Conservation (phyloP, 345 rosid genomes). For the Euclidium syriacum region DNA sequence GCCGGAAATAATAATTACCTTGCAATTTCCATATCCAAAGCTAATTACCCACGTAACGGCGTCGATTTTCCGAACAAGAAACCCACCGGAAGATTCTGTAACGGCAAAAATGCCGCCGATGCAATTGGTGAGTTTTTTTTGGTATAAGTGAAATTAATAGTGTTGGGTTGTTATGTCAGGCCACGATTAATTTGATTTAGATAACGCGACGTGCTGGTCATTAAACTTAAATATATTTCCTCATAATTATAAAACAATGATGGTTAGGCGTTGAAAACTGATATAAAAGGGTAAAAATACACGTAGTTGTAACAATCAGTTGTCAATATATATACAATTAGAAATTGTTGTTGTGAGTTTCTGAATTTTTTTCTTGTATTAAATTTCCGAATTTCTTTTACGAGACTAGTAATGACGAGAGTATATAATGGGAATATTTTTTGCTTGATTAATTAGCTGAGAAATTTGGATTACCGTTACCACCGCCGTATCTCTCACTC, state of each 20-base stretch:
- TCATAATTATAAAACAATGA: too few relatives aligned
- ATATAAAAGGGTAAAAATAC: too few relatives aligned
- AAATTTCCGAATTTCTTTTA: too few relatives aligned
- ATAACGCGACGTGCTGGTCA: slow-evolving; percentile 14
- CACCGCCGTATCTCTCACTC: slow-evolving; percentile 56
- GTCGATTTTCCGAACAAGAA: slow-evolving; percentile 42
- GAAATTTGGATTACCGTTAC: slow-evolving; percentile 50
- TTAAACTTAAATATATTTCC: background rate
- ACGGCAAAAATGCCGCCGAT: slow-evolving; percentile 56
- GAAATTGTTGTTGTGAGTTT: too few relatives aligned
- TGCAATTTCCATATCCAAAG: slow-evolving; percentile 33
- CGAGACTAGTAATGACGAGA: too few relatives aligned
- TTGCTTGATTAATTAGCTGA: slow-evolving; percentile 36
- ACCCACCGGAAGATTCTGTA: slow-evolving; percentile 55
- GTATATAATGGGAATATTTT: too few relatives aligned
- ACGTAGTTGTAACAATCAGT: too few relatives aligned
- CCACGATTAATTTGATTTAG: slow-evolving; percentile 9
- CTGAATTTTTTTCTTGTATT: too few relatives aligned
- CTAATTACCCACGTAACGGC: slow-evolving; percentile 48
- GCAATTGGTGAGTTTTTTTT: slow-evolving; percentile 31
- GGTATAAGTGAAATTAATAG: background rate
- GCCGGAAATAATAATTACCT: slow-evolving; percentile 53
- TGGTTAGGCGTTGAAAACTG: background rate
- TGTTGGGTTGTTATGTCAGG: slow-evolving; percentile 8
- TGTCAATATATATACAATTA: too few relatives aligned